These are phyloP conservation scores for Tubosaeta sp. DNA, from an alignment of 768 basidiomycete genomes.

Conservation along the genomic window DNA sequence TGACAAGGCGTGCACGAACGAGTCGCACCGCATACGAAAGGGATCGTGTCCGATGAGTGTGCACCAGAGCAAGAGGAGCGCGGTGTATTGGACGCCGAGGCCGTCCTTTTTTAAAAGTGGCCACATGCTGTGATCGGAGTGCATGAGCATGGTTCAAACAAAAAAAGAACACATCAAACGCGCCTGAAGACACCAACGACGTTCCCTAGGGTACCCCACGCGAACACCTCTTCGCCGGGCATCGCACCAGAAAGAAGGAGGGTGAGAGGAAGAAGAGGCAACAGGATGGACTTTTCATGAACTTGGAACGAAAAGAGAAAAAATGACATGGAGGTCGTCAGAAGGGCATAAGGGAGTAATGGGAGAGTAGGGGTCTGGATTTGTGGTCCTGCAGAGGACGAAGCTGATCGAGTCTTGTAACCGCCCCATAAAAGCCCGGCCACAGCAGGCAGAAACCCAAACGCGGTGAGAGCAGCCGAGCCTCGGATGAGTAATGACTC, in stretches of 20 bases:
- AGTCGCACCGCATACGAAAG: constrained; percentile 37
- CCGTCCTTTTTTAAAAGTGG: constrained; percentile 81
- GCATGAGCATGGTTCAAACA: neutral
- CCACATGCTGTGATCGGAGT: constrained; percentile 70
- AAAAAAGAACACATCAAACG: constrained; percentile 10
- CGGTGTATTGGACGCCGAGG: constrained; percentile 68
- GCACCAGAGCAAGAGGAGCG: constrained; percentile 74
- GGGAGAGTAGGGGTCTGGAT: constrained; percentile 51
- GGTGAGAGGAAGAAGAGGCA: constrained; percentile 82
- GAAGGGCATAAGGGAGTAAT: constrained; percentile 75
- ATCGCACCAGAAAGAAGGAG: constrained; percentile 58
- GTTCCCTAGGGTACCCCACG: constrained; percentile 47
- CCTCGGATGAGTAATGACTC: constrained; percentile 55
- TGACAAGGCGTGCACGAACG: constrained; percentile 52
- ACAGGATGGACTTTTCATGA: constrained; percentile 88
- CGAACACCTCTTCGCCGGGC: constrained; percentile 21
- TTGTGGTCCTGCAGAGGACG: neutral
- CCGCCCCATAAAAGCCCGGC: constrained; percentile 40
- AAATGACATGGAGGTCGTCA: constrained; percentile 84
- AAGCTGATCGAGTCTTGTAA: constrained; percentile 26
- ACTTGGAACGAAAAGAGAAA: constrained; percentile 97
- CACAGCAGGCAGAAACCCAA: constrained; percentile 67
- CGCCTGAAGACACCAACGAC: constrained; percentile 89
- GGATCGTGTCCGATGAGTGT: constrained; percentile 75
- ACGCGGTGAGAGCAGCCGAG: constrained; percentile 59